These are phyloP conservation scores for Dothidotthia symphoricarpi DNA, from an alignment of 2,329 filamentous ascomycete species.

Conservation along the genomic window DNA sequence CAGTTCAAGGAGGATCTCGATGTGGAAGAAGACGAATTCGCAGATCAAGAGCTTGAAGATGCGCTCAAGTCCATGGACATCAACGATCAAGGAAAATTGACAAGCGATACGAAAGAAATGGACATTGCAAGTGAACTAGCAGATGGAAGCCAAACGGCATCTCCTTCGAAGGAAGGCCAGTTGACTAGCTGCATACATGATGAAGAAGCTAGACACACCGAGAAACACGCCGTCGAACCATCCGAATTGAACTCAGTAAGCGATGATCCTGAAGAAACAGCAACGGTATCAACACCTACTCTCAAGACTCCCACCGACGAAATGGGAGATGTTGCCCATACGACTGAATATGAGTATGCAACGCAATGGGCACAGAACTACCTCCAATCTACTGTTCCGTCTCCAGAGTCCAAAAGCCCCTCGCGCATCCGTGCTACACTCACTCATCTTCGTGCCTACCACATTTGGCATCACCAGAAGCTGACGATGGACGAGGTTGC, in stretches of 20 bases:
- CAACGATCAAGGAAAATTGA: conserved; percentile 4
- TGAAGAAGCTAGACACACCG: no score
- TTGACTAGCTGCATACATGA: no score
- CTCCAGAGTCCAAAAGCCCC: conserved; percentile 11
- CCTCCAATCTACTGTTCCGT: conserved; percentile 31
- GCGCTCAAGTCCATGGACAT: conserved; percentile 17
- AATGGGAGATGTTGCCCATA: conserved; percentile 7
- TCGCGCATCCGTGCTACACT: conserved; percentile 33
- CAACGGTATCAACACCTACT: conserved; percentile 1
- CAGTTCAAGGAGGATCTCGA: no score
- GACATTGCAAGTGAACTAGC: no score
- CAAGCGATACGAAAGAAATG: neutral
- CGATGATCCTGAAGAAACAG: neutral
- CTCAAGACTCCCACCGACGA: neutral
- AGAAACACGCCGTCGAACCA: neutral
- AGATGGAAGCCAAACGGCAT: no score
- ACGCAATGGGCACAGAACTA: conserved; percentile 32
- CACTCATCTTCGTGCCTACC: conserved; percentile 34
- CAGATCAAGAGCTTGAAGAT: conserved; percentile 30
- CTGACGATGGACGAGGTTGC: conserved; percentile 25
- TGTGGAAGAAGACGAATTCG: conserved; percentile 16
- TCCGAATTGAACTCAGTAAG: neutral
- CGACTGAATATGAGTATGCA: conserved; percentile 24
- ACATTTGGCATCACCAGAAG: conserved; percentile 34
- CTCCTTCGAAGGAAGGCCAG: no score